A percentile compares a stretch with the other conserved stretches of the same genome.
phyloP scores from a whole-genome alignment of 1,139 yeast species.

The Hyphopichia burtonii region DNA sequence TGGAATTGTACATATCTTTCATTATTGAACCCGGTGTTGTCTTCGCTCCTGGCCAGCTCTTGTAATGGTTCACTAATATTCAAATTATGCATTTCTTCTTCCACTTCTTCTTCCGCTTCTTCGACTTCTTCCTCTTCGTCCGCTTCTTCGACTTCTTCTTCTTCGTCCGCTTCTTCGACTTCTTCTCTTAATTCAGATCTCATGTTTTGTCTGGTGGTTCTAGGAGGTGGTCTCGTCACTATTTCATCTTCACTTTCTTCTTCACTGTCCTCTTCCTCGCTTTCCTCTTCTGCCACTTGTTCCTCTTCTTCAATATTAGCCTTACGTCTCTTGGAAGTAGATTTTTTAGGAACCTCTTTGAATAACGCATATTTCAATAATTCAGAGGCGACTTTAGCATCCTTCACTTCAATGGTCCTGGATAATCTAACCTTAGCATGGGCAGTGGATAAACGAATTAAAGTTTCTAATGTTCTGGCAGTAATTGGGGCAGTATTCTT shows the following conservation, averaged over 20 bases:
- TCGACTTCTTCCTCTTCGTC: constrained; percentile 27
- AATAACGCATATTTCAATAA: constrained; percentile 82
- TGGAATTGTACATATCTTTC: constrained; percentile 50
- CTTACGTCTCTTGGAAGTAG: constrained; percentile 33
- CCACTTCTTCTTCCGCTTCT: constrained; percentile 23
- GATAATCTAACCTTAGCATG: constrained; percentile 94
- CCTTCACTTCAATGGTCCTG: constrained; percentile 67
- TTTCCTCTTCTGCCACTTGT: constrained; percentile 14
- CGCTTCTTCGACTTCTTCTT: constrained; percentile 20
- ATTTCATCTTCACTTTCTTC: constrained; percentile 22
- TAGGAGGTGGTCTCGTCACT: constrained; percentile 16
- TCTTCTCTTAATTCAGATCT: constrained; percentile 9
- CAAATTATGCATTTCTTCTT: constrained; percentile 20
- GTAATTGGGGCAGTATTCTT: constrained; percentile 93
- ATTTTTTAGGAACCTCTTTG: constrained; percentile 60
- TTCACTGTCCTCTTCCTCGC: constrained; percentile 23
- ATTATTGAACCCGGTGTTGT: constrained; percentile 34
- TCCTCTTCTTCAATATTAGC: constrained; percentile 17
- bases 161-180: constrained; percentile 20
- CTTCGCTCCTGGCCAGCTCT: constrained; percentile 18
- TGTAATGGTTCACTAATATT: constrained; percentile 27
- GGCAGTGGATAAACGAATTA: constrained; percentile 93
- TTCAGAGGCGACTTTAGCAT: constrained; percentile 86
- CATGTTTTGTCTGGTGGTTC: constrained; percentile 17
- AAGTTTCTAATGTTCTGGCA: constrained; percentile 95